Evolutionary conservation across 1,139 yeast species (phyloP).

Genomic region (Magnusiomyces tetraspermus): DNA sequence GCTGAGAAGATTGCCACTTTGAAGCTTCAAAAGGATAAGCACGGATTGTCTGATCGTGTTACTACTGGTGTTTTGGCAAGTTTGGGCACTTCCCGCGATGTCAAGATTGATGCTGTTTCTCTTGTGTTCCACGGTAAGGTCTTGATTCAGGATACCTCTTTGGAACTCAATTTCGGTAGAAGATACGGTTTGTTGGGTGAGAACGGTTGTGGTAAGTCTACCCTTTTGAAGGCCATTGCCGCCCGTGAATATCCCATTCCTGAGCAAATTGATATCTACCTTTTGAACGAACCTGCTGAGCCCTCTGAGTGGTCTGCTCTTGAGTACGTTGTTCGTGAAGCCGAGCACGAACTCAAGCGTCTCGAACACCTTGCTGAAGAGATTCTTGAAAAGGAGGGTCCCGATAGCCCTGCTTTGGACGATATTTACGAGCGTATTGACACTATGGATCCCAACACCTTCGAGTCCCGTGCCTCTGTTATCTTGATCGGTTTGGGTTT

Average conservation of each 20-base stretch:
- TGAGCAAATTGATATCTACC: slow-evolving; percentile 78
- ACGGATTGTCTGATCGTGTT: slow-evolving; percentile 93
- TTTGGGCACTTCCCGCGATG: slow-evolving; percentile 82
- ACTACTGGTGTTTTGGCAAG: slow-evolving; percentile 95
- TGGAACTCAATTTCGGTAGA: slow-evolving; percentile 95
- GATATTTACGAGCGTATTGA: slow-evolving; percentile 92
- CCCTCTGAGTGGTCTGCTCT: slow-evolving; percentile 86
- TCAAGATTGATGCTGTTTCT: slow-evolving; percentile 82
- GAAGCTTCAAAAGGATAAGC: slow-evolving; percentile 85
- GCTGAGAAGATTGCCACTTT: slow-evolving; percentile 74
- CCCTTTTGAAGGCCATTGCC: slow-evolving; percentile 84
- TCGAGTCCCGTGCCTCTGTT: slow-evolving; percentile 92
- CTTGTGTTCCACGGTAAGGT: slow-evolving; percentile 97
- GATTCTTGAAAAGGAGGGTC: slow-evolving; percentile 82
- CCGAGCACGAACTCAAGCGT: slow-evolving; percentile 83
- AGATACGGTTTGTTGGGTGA: slow-evolving; percentile 87
- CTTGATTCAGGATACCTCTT: slow-evolving; percentile 76
- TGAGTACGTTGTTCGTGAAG: slow-evolving; percentile 95
- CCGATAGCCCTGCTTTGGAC: slow-evolving; percentile 80
- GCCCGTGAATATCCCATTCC: slow-evolving; percentile 96
- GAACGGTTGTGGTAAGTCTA: slow-evolving; percentile 98
- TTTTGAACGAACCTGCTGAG: slow-evolving; percentile 95
- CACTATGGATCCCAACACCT: slow-evolving; percentile 90
- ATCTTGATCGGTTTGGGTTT: slow-evolving; percentile 97
- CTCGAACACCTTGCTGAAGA: slow-evolving; percentile 89